phyloP scores from a whole-genome alignment of 192 early-diverging fungal species.

The Coemansia sp. region DNA sequence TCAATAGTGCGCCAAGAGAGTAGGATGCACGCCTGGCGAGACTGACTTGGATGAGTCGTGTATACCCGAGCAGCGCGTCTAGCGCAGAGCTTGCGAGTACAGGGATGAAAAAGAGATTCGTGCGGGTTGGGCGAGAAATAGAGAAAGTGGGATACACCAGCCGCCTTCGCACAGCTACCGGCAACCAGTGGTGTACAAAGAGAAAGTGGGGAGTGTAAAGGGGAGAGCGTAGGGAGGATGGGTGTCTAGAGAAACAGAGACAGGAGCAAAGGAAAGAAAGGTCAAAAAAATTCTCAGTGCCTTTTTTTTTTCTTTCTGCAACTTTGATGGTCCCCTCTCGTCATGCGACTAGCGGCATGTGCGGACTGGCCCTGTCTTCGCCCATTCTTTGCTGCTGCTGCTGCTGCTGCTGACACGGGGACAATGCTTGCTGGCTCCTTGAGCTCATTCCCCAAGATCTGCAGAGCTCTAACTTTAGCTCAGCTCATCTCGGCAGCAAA shows the following conservation, averaged over 20 bases:
- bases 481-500: background rate
- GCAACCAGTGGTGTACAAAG: background rate
- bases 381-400: background rate
- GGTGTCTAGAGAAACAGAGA: background rate
- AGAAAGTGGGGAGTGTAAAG: background rate
- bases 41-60: background rate
- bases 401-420: background rate
- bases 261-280: background rate
- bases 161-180: background rate
- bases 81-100: background rate
- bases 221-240: background rate
- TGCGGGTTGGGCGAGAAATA: background rate
- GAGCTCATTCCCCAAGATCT: background rate
- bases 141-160: background rate
- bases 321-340: background rate
- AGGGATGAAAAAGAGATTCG: background rate
- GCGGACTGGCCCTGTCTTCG: background rate
- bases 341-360: background rate
- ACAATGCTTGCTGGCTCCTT: background rate
- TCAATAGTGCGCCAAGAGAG: constrained; percentile 4
- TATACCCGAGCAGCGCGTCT: background rate
- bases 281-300: background rate
- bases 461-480: constrained; percentile 4
- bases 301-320: background rate
- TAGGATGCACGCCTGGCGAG: background rate